These are phyloP conservation scores for Sporothrix brasiliensis DNA, from an alignment of 2,329 filamentous ascomycete species.

Conservation along the genomic window DNA sequence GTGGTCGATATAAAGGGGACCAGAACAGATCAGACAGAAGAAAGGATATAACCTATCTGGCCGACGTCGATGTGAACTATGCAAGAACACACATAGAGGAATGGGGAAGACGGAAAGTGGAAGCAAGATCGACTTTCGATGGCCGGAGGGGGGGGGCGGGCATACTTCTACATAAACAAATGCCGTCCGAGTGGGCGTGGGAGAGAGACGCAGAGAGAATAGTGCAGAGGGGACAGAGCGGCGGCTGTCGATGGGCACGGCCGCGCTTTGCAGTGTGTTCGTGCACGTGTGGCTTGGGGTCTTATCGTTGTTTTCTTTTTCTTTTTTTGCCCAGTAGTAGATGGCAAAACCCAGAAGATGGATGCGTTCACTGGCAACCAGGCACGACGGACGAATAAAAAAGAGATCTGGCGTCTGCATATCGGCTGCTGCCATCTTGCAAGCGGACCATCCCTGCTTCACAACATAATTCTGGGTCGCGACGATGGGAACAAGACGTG, in stretches of 20 bases:
- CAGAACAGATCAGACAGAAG: background rate
- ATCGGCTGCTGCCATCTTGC: too few relatives aligned
- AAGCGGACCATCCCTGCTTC: too few relatives aligned
- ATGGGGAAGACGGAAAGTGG: background rate
- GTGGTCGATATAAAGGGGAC: background rate
- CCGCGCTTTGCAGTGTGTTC: background rate
- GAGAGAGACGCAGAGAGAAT: background rate
- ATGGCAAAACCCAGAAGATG: too few relatives aligned
- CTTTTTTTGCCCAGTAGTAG: too few relatives aligned
- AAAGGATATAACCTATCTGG: background rate
- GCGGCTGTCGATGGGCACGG: constrained; percentile 5
- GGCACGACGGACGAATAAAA: too few relatives aligned
- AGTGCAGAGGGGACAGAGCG: background rate
- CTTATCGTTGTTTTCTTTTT: background rate
- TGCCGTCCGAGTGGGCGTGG: background rate
- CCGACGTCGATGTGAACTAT: background rate
- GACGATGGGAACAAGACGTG: too few relatives aligned
- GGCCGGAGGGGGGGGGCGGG: background rate
- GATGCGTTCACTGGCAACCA: too few relatives aligned
- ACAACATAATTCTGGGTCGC: too few relatives aligned
- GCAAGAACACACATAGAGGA: background rate
- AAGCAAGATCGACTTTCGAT: background rate
- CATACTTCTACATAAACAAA: constrained; percentile 17
- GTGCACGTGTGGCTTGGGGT: background rate
- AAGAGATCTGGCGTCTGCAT: too few relatives aligned